Evolutionary conservation across 305 asterid species (phyloP).

Genomic region (Solanum hybrid): DNA sequence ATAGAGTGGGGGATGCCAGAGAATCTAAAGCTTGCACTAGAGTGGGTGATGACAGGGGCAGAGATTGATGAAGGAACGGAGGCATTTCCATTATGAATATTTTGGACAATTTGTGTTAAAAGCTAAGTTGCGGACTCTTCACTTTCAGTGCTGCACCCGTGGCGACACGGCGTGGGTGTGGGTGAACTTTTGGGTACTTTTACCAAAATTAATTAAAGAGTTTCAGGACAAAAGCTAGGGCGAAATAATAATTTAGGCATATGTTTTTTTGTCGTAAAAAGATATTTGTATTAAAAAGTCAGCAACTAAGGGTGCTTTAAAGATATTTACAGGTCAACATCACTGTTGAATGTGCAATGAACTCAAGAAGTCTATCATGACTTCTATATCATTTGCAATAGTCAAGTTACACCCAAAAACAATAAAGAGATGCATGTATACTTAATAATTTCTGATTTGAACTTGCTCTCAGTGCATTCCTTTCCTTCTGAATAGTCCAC

Average conservation of each 20-base stretch:
- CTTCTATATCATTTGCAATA: neutral
- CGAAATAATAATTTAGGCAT: neutral
- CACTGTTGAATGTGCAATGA: neutral
- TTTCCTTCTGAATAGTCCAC: neutral
- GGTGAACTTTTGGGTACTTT: neutral
- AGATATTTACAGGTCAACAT: neutral
- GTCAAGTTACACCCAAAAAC: neutral
- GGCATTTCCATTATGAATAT: neutral
- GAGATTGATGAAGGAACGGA: neutral
- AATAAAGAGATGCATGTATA: neutral
- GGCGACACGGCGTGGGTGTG: neutral
- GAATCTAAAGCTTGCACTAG: neutral
- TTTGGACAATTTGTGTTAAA: neutral
- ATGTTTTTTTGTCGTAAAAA: neutral
- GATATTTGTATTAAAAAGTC: neutral
- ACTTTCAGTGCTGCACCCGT: neutral
- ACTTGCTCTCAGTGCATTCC: neutral
- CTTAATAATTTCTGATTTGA: neutral
- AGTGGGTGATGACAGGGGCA: neutral
- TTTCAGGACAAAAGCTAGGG: neutral
- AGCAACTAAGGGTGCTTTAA: neutral
- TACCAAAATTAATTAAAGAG: neutral
- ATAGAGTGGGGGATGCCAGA: neutral
- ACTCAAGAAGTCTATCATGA: neutral
- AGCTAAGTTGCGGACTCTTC: neutral